Evolutionary conservation across 768 basidiomycete genomes (phyloP).

Genomic region (Xanthoconium purpureum): DNA sequence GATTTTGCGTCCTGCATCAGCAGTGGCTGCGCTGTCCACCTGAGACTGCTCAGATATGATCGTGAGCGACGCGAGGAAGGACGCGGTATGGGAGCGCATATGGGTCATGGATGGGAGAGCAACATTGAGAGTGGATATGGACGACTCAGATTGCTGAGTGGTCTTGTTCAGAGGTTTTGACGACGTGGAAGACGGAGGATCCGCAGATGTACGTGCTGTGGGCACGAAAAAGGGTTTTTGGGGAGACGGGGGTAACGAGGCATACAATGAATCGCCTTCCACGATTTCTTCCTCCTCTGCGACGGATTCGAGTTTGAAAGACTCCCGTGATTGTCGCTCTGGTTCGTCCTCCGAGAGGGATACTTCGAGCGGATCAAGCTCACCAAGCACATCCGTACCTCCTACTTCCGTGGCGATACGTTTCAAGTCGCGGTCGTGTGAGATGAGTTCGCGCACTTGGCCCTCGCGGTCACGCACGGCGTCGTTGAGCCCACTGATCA

Average conservation of each 20-base stretch:
- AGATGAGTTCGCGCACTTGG: slow-evolving; percentile 75
- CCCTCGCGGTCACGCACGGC: slow-evolving; percentile 73
- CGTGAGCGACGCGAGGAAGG: slow-evolving; percentile 70
- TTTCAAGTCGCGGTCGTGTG: slow-evolving; percentile 76
- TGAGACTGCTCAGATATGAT: slow-evolving; percentile 86
- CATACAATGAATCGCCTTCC: slow-evolving; percentile 43
- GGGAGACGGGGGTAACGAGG: slow-evolving; percentile 42
- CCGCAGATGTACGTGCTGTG: slow-evolving; percentile 35
- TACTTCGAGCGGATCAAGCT: slow-evolving; percentile 63
- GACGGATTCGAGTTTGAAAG: slow-evolving; percentile 34
- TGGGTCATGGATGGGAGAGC: slow-evolving; percentile 64
- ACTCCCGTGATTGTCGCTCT: slow-evolving; percentile 27
- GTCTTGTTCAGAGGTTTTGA: slow-evolving; percentile 26
- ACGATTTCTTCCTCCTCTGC: slow-evolving; percentile 40
- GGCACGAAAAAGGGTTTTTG: slow-evolving; percentile 59
- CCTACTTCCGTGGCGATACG: slow-evolving; percentile 76
- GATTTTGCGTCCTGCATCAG: slow-evolving; percentile 83
- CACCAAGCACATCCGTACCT: slow-evolving; percentile 67
- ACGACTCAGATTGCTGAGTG: slow-evolving; percentile 24
- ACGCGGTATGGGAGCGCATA: slow-evolving; percentile 69
- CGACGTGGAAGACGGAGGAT: slow-evolving; percentile 53
- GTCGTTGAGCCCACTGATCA: slow-evolving; percentile 76
- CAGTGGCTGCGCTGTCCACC: slow-evolving; percentile 79
- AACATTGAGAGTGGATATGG: slow-evolving; percentile 26
- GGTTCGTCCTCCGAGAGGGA: slow-evolving; percentile 28